Evolutionary conservation across 2,329 filamentous ascomycete species (phyloP), one percentile per base, ranked within the genome.

Genomic region (Xylaria sp.): DNA sequence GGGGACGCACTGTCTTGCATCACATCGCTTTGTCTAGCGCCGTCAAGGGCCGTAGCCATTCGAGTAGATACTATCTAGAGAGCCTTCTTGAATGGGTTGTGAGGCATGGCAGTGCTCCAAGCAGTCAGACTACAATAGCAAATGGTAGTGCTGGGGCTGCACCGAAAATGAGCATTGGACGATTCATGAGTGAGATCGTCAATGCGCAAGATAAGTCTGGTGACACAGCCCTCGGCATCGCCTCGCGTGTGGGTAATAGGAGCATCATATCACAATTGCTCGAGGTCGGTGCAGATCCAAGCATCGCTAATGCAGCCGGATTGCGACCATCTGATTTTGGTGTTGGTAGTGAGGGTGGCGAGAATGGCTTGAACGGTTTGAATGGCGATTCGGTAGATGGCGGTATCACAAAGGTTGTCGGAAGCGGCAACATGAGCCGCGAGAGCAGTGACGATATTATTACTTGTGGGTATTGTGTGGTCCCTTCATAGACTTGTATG

Each of bases 221-320:
- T 0, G 97, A 99, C 76, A 99, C 96, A 0, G 96, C 96, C 0
- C 84, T 99, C 22, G 97, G 97, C 73, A 90, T 98, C 69, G 96
- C 95, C 1, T 94, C 96, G 1, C 87, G 96, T 68, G 97, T 97
- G 72, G 93, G 94, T 25, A 98, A 97, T 77, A 87, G 92, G 62
- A 96, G 93, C 74, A 97, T 99, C 73, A 97, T 98, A 65, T 95
- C 94, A n/a, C 96, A 99, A 77, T 84, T 99, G 36, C 85, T 98
- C 11, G 96, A 99, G 79, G 94, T 99, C 49, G 94, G 95, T 63
- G 96, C 96, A 1, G 94, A 98, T 78, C 91, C 94, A n/a, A 89
- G 91, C 60, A 94, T 98, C 74, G 87, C 93, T 5, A 99, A 99
- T 75, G 89, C 94, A 55, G 94, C 94, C 50, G 94, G 95, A 22